A percentile compares a stretch with the other conserved stretches of the same genome.
phyloP scores from a whole-genome alignment of 2,329 filamentous ascomycete species.

The Fonsecaea pedrosoi region DNA sequence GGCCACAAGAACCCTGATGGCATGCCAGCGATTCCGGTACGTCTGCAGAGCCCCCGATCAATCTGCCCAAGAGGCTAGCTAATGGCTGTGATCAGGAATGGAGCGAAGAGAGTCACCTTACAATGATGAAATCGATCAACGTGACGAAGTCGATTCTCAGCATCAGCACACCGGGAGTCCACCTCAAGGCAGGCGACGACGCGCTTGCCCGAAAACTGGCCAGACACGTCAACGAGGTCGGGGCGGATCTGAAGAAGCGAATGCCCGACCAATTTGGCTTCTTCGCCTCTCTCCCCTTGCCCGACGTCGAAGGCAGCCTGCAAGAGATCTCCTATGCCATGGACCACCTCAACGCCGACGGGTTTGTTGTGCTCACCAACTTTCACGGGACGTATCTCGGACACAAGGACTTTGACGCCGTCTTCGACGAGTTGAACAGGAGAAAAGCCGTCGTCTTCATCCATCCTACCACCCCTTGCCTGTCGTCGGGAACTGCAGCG shows the following conservation, averaged over 20 bases:
- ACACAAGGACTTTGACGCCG: conserved; percentile 51
- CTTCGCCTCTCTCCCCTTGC: conserved; percentile 62
- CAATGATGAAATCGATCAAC: conserved; percentile 57
- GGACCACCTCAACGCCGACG: conserved; percentile 54
- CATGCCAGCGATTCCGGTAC: conserved; percentile 37
- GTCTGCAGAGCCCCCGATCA: neutral
- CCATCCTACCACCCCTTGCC: conserved; percentile 56
- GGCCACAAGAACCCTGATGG: conserved; percentile 39
- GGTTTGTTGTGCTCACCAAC: conserved; percentile 61
- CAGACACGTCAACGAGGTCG: conserved; percentile 46
- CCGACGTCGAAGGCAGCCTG: conserved; percentile 56
- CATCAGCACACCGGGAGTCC: conserved; percentile 61
- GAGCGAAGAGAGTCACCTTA: conserved; percentile 55
- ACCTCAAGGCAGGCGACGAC: conserved; percentile 52
- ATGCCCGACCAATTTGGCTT: conserved; percentile 54
- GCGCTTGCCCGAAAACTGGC: conserved; percentile 48
- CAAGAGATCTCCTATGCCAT: conserved; percentile 56
- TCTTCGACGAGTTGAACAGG: conserved; percentile 58
- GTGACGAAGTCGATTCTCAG: conserved; percentile 62
- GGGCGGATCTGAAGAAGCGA: conserved; percentile 40
- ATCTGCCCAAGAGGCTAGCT: conserved; percentile 4
- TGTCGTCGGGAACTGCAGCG: conserved; percentile 31
- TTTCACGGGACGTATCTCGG: conserved; percentile 61
- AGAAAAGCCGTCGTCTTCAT: conserved; percentile 60
- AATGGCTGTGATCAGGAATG: conserved; percentile 47